Evolutionary conservation across 768 basidiomycete genomes (phyloP), one percentile per base, ranked within the genome.

Genomic region (Artomyces pyxidatus): DNA sequence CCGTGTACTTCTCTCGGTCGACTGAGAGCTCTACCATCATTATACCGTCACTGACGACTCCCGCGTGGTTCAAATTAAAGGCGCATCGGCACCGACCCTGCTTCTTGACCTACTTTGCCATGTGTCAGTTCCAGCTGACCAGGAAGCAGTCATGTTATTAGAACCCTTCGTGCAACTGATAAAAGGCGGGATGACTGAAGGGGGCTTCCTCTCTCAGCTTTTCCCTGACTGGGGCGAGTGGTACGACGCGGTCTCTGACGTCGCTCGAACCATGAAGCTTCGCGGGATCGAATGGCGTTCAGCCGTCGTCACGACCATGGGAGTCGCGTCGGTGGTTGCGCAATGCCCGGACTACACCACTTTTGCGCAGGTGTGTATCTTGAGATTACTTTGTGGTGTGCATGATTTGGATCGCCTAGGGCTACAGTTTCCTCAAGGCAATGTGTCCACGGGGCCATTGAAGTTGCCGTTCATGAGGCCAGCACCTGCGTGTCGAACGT

Each of bases 381-480:
- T 49, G 37, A 55, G 38, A 37, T 58, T 47, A 37, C 17, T 29
- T 54, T 9, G 35, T 28, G 44, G 19, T n/a, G 30, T n/a, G 17
- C 14, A 12, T 2, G 32, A 17, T n/a, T 19, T 14, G 11, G 29
- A 19, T 47, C 37, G 22, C 28, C 16, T 48, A 27, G 35, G 27
- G 51, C 19, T 21, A 30, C 48, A 85, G 83, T 67, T 51, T 12
- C 75, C 81, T 25, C 85, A 85, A 59, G 82, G 78, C 2, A 71
- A 71, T 29, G 68, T 68, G 30, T 87, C 85, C 3, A 60, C 64
- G 6, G 86, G 86, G 11, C 74, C 78, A 21, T 64, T 88, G 51
- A 70, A 67, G 4, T 64, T 88, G 49, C 86, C 87, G 12, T 84
- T 69, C 61, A 88, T 88, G 85, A 70, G 86, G 25, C 86, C 85